These are phyloP conservation scores for Ziziphus jujuba DNA, from an alignment of 306 rosid species.

Conservation along the genomic window DNA sequence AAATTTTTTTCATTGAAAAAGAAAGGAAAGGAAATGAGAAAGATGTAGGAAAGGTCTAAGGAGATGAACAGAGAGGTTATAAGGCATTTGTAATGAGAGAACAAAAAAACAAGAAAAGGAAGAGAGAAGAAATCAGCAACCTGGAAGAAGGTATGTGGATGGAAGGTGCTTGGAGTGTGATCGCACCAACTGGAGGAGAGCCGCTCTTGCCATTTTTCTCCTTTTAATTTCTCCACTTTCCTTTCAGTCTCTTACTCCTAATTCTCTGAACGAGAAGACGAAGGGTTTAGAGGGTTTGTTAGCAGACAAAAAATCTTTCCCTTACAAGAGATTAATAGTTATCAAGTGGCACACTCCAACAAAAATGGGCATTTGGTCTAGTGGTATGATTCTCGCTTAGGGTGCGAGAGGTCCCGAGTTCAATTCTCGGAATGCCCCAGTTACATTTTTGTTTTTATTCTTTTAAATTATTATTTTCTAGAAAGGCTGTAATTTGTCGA, in stretches of 20 bases:
- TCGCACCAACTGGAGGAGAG: slow-evolving; percentile 56
- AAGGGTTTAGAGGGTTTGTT: slow-evolving; percentile 12
- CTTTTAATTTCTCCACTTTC: background rate
- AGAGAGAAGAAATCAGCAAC: slow-evolving; percentile 22
- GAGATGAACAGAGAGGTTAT: background rate
- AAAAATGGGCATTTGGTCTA: slow-evolving; percentile 38
- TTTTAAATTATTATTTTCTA: too few relatives aligned
- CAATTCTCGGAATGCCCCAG: slow-evolving; percentile 63
- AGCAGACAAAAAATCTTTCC: background rate
- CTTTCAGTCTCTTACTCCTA: background rate
- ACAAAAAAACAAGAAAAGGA: too few relatives aligned
- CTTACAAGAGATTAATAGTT: too few relatives aligned
- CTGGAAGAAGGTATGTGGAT: slow-evolving; percentile 33
- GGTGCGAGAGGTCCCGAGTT: slow-evolving; percentile 65
- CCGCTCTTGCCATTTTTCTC: slow-evolving; percentile 54
- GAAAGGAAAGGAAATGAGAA: background rate
- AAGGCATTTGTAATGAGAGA: too few relatives aligned
- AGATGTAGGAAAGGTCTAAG: background rate
- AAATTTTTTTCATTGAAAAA: too few relatives aligned
- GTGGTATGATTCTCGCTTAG: slow-evolving; percentile 58
- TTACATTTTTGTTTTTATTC: rapidly evolving
- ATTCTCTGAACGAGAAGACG: too few relatives aligned
- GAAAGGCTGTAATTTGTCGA: too few relatives aligned
- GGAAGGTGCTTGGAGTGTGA: slow-evolving; percentile 44
- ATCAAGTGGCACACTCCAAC: too few relatives aligned